Percentiles rank a stretch among this genome's conserved stretches.
Evolutionary conservation across 352 stramenopile genomes (phyloP).

Genomic region (Phytophthora pini): DNA sequence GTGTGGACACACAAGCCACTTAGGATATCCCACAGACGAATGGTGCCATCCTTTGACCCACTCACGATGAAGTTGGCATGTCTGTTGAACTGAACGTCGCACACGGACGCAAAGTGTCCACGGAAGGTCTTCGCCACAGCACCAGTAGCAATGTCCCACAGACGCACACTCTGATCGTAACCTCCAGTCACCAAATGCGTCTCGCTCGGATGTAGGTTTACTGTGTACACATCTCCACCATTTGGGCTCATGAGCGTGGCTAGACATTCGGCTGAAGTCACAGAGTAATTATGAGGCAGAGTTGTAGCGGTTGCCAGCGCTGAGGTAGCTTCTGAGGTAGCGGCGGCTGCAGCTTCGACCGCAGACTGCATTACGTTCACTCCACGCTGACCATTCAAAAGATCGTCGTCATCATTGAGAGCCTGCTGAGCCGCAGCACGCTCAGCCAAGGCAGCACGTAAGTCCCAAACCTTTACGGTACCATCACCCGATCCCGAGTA

Average conservation of each 20-base stretch:
- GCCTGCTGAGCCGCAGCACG: slow-evolving; percentile 40
- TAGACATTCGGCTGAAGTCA: slow-evolving; percentile 57
- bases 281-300: slow-evolving; percentile 43
- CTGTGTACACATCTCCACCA: slow-evolving; percentile 82
- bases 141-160: slow-evolving; percentile 85
- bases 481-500: slow-evolving; percentile 85
- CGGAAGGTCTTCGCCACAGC: slow-evolving; percentile 80
- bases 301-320: slow-evolving; percentile 27
- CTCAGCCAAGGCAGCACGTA: slow-evolving; percentile 65
- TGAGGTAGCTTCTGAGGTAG: slow-evolving; percentile 23
- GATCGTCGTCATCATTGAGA: slow-evolving; percentile 44
- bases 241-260: slow-evolving; percentile 60
- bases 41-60: slow-evolving; percentile 86
- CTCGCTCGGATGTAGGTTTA: slow-evolving; percentile 87
- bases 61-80: slow-evolving; percentile 89
- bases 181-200: slow-evolving; percentile 88
- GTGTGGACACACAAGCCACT: slow-evolving; percentile 89
- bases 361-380: slow-evolving; percentile 40
- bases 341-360: slow-evolving; percentile 17
- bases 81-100: slow-evolving; percentile 88
- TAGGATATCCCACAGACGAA: slow-evolving; percentile 89
- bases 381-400: slow-evolving; percentile 37
- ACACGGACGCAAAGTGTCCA: slow-evolving; percentile 82
- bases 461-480: slow-evolving; percentile 88
- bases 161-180: slow-evolving; percentile 88